These are phyloP conservation scores for Amanita jacksonii DNA, from an alignment of 768 basidiomycete genomes.

Conservation along the genomic window DNA sequence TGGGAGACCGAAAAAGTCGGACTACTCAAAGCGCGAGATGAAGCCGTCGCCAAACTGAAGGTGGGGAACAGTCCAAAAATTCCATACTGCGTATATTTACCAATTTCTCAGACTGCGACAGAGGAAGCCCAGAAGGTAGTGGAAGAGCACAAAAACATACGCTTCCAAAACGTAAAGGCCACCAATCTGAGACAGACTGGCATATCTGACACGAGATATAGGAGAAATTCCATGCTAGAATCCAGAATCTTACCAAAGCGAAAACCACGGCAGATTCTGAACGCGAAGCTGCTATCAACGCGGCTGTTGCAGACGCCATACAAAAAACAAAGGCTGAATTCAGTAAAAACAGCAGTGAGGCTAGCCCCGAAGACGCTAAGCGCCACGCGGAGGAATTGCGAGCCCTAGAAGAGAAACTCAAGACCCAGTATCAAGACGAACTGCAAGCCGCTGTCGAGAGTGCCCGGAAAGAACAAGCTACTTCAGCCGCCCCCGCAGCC, in stretches of 20 bases:
- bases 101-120: conserved; percentile 23
- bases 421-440: conserved; percentile 41
- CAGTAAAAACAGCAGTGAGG: conserved; percentile 13
- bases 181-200: background rate
- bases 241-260: conserved; percentile 42
- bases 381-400: conserved; percentile 54
- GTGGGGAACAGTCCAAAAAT: conserved; percentile 21
- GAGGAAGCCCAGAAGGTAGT: conserved; percentile 34
- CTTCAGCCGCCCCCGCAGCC: conserved; percentile 17
- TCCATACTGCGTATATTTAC: background rate
- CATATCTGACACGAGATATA: conserved; percentile 18
- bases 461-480: conserved; percentile 25
- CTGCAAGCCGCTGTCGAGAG: conserved; percentile 37
- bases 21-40: conserved; percentile 47
- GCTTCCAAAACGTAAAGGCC: conserved; percentile 30
- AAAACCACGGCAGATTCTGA: conserved; percentile 35
- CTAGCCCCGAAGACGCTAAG: conserved; percentile 28
- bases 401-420: conserved; percentile 42
- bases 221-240: conserved; percentile 54
- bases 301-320: conserved; percentile 46
- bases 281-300: conserved; percentile 30
- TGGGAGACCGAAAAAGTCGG: conserved; percentile 57
- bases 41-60: conserved; percentile 50
- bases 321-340: conserved; percentile 45
- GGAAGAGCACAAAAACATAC: conserved; percentile 34